Evolutionary conservation across 202 grass and related monocot species (phyloP).

Genomic region (Zizania palustris): DNA sequence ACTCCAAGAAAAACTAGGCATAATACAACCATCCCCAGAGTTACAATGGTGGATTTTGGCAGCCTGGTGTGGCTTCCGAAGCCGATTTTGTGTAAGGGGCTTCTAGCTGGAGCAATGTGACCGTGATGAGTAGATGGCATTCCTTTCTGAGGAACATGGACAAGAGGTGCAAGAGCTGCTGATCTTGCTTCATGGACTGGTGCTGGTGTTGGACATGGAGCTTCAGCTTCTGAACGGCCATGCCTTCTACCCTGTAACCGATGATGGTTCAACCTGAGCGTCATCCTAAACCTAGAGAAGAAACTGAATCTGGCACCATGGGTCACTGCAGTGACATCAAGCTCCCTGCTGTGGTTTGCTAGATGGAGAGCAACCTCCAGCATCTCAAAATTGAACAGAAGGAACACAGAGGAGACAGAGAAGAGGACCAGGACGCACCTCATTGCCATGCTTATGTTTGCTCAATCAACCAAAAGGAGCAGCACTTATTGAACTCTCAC

Average conservation of each 20-base stretch:
- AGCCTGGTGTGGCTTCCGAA: conserved; percentile 16
- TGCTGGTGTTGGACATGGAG: conserved; percentile 10
- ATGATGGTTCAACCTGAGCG: conserved; percentile 36
- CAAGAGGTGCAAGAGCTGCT: conserved; percentile 26
- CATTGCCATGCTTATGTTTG: conserved; percentile 37
- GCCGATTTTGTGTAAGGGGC: background rate
- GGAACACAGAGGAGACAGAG: conserved; percentile 18
- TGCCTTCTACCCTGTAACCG: background rate
- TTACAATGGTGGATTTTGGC: background rate
- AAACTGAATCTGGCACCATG: background rate
- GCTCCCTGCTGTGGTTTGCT: background rate
- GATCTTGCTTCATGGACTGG: conserved; percentile 24
- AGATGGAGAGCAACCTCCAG: conserved; percentile 33
- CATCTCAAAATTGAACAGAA: conserved; percentile 45
- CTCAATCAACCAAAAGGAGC: background rate
- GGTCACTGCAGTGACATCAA: background rate
- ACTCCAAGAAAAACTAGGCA: conserved; percentile 36
- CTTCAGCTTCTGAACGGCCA: background rate
- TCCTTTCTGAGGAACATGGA: conserved; percentile 16
- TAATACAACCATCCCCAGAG: conserved; percentile 29
- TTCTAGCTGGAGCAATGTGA: conserved; percentile 34
- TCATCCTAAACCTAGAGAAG: conserved; percentile 51
- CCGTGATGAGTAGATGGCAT: conserved; percentile 4
- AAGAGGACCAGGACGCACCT: conserved; percentile 46
- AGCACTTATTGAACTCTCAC: conserved; percentile 11